Evolutionary conservation across 805 yeast genomes (phyloP).

Genomic region (Myxozyma melibiosi): DNA sequence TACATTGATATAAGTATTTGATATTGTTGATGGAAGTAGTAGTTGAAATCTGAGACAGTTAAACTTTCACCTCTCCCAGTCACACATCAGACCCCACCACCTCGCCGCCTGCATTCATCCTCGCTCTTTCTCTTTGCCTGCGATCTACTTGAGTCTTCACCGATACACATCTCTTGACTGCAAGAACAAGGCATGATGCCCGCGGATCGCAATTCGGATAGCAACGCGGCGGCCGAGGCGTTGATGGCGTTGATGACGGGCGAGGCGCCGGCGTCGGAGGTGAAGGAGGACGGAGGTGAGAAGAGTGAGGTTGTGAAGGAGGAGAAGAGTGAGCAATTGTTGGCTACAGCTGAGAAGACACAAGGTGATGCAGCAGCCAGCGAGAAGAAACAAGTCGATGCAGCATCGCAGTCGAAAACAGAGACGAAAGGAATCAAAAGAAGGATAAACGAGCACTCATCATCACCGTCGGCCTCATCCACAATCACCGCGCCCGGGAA

Average conservation of each 20-base stretch:
- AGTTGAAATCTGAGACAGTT: too few relatives aligned
- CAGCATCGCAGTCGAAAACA: background rate
- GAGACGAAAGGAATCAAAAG: background rate
- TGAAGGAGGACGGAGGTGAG: background rate
- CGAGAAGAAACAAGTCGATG: background rate
- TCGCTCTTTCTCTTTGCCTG: too few relatives aligned
- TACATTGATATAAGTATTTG: too few relatives aligned
- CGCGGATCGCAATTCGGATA: slow-evolving; percentile 5
- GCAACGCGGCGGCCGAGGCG: slow-evolving; percentile 18
- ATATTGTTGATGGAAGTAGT: too few relatives aligned
- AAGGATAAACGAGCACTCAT: background rate
- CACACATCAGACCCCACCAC: too few relatives aligned
- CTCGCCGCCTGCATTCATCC: too few relatives aligned
- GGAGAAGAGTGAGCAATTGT: background rate
- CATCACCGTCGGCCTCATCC: background rate
- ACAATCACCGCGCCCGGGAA: background rate
- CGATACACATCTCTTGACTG: background rate
- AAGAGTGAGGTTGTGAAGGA: background rate
- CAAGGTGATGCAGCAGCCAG: background rate
- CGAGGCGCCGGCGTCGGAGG: background rate
- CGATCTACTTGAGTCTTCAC: too few relatives aligned
- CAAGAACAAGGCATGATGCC: background rate
- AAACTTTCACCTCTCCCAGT: too few relatives aligned
- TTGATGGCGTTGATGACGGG: slow-evolving; percentile 8
- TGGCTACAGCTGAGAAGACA: background rate